Evolutionary conservation across 371 early-diverging fungal genomes (phyloP).

Genomic region (Zychaea mexicana): DNA sequence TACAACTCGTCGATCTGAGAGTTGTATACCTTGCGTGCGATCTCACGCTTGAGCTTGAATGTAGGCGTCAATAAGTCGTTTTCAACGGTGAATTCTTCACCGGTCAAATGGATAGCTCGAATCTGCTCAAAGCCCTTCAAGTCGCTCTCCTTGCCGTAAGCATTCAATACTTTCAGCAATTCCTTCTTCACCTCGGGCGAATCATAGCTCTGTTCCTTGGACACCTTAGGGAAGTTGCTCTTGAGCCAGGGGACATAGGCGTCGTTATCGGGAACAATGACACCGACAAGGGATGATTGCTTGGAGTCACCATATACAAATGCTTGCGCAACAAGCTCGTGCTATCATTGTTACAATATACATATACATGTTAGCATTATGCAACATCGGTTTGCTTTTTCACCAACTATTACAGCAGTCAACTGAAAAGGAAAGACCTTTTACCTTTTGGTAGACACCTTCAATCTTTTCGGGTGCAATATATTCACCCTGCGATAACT

Average conservation of each 20-base stretch:
- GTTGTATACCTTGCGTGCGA: conserved; percentile 66
- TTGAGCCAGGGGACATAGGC: conserved; percentile 42
- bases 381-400: too few species aligned
- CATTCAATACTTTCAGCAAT: conserved; percentile 60
- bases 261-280: conserved; percentile 84
- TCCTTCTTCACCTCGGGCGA: conserved; percentile 57
- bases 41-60: conserved; percentile 86
- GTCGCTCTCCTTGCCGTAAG: conserved; percentile 65
- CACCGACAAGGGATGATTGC: conserved; percentile 80
- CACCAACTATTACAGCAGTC: too few species aligned
- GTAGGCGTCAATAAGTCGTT: conserved; percentile 82
- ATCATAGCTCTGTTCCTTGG: conserved; percentile 56
- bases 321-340: conserved; percentile 71
- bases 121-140: conserved; percentile 91
- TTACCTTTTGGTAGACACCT: conserved; percentile 64
- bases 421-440: too few species aligned
- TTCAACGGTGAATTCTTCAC: conserved; percentile 82
- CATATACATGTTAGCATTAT: neutral
- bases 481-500: conserved; percentile 95
- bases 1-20: conserved; percentile 72
- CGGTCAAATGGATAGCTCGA: conserved; percentile 69
- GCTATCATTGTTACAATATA: conserved; percentile 26
- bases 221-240: conserved; percentile 40
- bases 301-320: conserved; percentile 94
- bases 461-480: conserved; percentile 99